Conservation (phyloP, 2,329 filamentous ascomycete species). For the Talaromyces amestolkiae region DNA sequence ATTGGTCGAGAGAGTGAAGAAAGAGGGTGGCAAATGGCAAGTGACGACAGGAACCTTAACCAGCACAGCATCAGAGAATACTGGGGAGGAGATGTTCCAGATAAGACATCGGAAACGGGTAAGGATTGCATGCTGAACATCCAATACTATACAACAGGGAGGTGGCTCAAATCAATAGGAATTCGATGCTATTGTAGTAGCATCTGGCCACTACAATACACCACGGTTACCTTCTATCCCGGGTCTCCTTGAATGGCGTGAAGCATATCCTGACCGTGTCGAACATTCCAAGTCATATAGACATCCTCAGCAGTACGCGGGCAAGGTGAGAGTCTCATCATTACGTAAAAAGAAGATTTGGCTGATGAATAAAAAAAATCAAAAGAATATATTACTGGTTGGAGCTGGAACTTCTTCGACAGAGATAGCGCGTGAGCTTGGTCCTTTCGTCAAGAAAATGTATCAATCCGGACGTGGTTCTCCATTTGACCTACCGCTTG, state of each 20-base stretch:
- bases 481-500: conserved; percentile 56
- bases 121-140: not conserved
- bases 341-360: conserved; percentile 17
- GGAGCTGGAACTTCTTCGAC: conserved; percentile 56
- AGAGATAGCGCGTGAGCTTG: conserved; percentile 55
- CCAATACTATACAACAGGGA: not conserved
- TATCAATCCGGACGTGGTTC: conserved; percentile 61
- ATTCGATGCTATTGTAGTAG: conserved; percentile 55
- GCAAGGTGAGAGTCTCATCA: conserved; percentile 51
- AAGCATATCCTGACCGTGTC: conserved; percentile 44
- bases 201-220: conserved; percentile 55
- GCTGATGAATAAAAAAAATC: conserved; percentile 32
- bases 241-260: conserved; percentile 49
- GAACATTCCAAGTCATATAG: conserved; percentile 55
- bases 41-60: not conserved
- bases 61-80: not conserved
- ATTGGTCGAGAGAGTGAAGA: conserved; percentile 3
- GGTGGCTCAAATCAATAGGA: not conserved
- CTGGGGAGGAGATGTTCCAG: not conserved
- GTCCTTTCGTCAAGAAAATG: conserved; percentile 43
- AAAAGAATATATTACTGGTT: conserved; percentile 52
- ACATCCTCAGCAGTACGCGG: conserved; percentile 46
- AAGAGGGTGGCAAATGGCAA: conserved; percentile 5
- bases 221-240: conserved; percentile 50
- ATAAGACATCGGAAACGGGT: conserved; percentile 5